These are phyloP conservation scores for Diaporthe destruens DNA, from an alignment of 2,329 filamentous ascomycete genomes.

Conservation along the genomic window DNA sequence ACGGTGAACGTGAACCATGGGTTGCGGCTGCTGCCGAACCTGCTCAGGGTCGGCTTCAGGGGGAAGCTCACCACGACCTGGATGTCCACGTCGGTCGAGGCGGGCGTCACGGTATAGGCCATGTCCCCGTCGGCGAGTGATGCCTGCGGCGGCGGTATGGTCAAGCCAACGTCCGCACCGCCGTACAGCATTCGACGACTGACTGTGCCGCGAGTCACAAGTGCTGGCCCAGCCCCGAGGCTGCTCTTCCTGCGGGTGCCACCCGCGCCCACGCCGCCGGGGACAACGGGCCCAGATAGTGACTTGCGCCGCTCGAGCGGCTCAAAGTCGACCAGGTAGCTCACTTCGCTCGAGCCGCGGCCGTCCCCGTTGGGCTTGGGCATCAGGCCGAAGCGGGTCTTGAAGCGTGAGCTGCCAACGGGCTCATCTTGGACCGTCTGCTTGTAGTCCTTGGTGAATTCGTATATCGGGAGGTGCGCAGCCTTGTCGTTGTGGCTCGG, in stretches of 20 bases:
- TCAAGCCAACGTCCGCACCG: slow-evolving; percentile 34
- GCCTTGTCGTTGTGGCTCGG: slow-evolving; percentile 38
- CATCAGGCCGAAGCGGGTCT: slow-evolving; percentile 39
- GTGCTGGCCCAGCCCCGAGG: not conserved
- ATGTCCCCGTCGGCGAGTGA: slow-evolving; percentile 18
- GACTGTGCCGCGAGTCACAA: slow-evolving; percentile 31
- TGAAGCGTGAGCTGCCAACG: slow-evolving; percentile 41
- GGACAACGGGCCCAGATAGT: not conserved
- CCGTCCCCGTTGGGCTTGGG: slow-evolving; percentile 40
- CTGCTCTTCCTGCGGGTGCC: slow-evolving; percentile 7
- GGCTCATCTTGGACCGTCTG: slow-evolving; percentile 36
- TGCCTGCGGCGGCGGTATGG: slow-evolving; percentile 22
- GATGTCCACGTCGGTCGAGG: slow-evolving; percentile 30
- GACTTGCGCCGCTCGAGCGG: slow-evolving; percentile 32
- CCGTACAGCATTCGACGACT: slow-evolving; percentile 36
- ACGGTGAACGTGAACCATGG: slow-evolving; percentile 42
- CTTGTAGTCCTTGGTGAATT: slow-evolving; percentile 38
- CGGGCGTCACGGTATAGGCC: slow-evolving; percentile 32
- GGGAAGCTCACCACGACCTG: slow-evolving; percentile 26
- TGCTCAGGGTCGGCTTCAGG: slow-evolving; percentile 19
- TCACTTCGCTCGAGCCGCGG: slow-evolving; percentile 31
- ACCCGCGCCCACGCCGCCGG: not conserved
- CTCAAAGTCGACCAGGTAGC: slow-evolving; percentile 41
- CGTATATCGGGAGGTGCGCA: slow-evolving; percentile 40
- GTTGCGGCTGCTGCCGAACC: slow-evolving; percentile 38